A percentile compares a stretch with the other conserved stretches of the same genome.
These are phyloP conservation scores for Phlebiopsis flavidoalba DNA, from an alignment of 768 basidiomycete genomes.

Conservation along the genomic window DNA sequence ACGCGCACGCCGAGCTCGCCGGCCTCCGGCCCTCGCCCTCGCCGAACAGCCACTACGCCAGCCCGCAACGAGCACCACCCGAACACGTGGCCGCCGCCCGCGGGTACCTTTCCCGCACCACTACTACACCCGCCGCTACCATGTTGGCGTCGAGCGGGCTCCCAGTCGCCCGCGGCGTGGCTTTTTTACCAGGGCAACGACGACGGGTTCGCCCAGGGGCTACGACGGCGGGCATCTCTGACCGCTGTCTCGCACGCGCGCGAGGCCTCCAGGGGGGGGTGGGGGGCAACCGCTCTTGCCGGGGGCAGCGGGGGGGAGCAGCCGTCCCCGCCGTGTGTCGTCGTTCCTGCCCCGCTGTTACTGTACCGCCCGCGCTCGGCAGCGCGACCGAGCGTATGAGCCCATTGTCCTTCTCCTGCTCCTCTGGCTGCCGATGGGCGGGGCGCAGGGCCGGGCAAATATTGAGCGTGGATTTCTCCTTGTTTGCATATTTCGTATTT, in stretches of 20 bases:
- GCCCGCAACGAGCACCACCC: slow-evolving; percentile 17
- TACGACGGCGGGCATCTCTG: slow-evolving; percentile 21
- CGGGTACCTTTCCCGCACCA: slow-evolving; percentile 14
- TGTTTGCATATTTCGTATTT: background rate
- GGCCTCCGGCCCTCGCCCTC: slow-evolving; percentile 6
- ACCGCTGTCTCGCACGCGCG: too few species aligned
- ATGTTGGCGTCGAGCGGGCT: slow-evolving; percentile 11
- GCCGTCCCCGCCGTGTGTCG: slow-evolving; percentile 35
- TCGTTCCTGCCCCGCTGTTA: too few species aligned
- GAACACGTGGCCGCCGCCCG: slow-evolving; percentile 26
- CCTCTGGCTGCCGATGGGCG: slow-evolving; percentile 40
- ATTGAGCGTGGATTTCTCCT: background rate
- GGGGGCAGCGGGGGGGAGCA: too few species aligned
- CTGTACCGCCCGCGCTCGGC: slow-evolving; percentile 30
- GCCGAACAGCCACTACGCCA: slow-evolving; percentile 26
- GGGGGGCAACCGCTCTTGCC: too few species aligned
- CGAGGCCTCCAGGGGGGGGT: too few species aligned
- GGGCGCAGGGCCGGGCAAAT: slow-evolving; percentile 12
- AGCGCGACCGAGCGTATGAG: slow-evolving; percentile 44
- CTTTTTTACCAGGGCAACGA: too few species aligned
- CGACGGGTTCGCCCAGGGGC: slow-evolving; percentile 14
- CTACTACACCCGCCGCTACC: slow-evolving; percentile 20
- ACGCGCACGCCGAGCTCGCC: background rate
- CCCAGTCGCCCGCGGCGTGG: slow-evolving; percentile 8
- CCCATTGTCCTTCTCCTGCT: slow-evolving; percentile 36